phyloP scores from a whole-genome alignment of 345 rosid genomes.

The Excoecaria cochinchinensis region DNA sequence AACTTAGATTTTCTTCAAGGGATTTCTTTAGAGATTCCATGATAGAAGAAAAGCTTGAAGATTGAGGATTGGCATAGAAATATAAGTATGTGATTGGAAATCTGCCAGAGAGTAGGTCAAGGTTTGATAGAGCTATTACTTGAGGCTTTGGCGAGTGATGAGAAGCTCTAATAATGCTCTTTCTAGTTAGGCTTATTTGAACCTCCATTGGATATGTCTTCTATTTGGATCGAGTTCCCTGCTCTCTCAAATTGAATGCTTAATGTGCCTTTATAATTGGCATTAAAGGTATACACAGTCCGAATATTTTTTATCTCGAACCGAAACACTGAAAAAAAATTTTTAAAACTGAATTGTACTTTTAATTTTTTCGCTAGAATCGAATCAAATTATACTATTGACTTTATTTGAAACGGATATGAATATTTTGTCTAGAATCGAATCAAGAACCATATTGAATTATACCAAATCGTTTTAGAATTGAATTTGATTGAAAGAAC shows the following conservation, averaged over 20 bases:
- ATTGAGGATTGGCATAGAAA: slow-evolving; percentile 46
- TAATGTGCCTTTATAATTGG: background rate
- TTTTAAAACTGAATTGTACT: too few relatives aligned
- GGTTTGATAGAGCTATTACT: slow-evolving; percentile 60
- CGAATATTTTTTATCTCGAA: too few relatives aligned
- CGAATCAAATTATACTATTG: too few relatives aligned
- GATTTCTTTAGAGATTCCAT: slow-evolving; percentile 45
- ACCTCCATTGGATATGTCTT: background rate
- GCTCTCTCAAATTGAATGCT: background rate
- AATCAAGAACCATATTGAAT: too few relatives aligned
- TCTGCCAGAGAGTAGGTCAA: slow-evolving; percentile 87
- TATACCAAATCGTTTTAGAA: too few relatives aligned
- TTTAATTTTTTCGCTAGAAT: too few relatives aligned
- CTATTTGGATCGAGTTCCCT: background rate
- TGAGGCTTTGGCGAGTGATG: slow-evolving; percentile 27
- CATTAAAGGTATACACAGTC: too few relatives aligned
- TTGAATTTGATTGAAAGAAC: too few relatives aligned
- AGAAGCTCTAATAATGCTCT: slow-evolving; percentile 48
- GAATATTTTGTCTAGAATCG: too few relatives aligned
- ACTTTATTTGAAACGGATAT: too few relatives aligned
- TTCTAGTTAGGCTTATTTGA: slow-evolving; percentile 39
- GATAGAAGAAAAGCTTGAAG: slow-evolving; percentile 29
- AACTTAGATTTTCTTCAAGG: slow-evolving; percentile 50
- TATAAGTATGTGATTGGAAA: slow-evolving; percentile 81
- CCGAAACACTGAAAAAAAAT: too few relatives aligned